Evolutionary conservation across 2,329 filamentous ascomycete genomes (phyloP).

Genomic region (Bretziella fagacearum): DNA sequence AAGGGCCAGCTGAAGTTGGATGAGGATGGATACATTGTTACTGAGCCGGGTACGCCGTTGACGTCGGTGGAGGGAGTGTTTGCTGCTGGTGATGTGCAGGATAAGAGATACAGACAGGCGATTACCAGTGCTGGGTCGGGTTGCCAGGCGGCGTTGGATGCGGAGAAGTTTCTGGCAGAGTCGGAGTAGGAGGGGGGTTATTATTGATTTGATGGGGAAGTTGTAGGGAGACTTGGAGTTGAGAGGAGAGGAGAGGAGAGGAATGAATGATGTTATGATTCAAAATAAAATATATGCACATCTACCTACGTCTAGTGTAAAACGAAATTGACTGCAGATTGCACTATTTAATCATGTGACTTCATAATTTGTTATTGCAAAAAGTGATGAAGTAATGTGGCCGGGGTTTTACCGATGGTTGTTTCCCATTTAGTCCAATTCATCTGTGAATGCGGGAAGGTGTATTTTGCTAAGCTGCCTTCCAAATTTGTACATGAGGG

Average conservation of each 20-base stretch:
- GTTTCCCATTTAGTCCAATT: not conserved
- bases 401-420: not conserved
- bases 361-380: not conserved
- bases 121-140: conserved; percentile 94
- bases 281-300: not conserved
- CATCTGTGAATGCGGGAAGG: no score
- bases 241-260: no score
- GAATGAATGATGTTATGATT: not conserved
- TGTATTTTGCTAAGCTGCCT: not conserved
- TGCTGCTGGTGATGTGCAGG: conserved; percentile 92
- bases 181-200: conserved; percentile 34
- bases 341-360: not conserved
- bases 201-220: not conserved
- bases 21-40: conserved; percentile 78
- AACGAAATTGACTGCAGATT: no score
- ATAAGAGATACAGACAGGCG: conserved; percentile 94
- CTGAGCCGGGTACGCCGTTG: conserved; percentile 70
- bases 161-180: conserved; percentile 82
- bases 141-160: conserved; percentile 88
- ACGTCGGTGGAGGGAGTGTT: conserved; percentile 88
- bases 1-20: conserved; percentile 83
- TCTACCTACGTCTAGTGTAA: no score
- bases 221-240: no score
- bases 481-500: not conserved
- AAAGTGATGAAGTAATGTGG: not conserved